A percentile compares a stretch with the other conserved stretches of the same genome.
Evolutionary conservation across 805 yeast genomes (phyloP).

Genomic region (Lipomyces anomalus): DNA sequence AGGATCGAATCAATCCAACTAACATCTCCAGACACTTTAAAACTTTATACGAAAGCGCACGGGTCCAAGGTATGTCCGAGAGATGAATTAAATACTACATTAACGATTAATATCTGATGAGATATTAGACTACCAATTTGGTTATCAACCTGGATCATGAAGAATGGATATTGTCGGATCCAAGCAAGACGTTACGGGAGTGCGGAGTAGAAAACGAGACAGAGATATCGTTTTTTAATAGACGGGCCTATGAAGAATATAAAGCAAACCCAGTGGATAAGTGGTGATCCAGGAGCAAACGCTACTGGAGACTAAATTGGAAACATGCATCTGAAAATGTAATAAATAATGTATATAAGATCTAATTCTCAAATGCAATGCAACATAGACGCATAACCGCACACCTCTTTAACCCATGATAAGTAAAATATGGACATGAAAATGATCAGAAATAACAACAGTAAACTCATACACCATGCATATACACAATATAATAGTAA

Average conservation of each 20-base stretch:
- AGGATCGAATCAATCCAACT: background rate
- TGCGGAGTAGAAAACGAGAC: conserved; percentile 79
- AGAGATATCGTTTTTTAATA: conserved; percentile 77
- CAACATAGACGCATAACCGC: too few relatives aligned
- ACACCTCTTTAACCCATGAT: too few relatives aligned
- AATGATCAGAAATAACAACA: too few relatives aligned
- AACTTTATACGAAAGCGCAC: conserved; percentile 91
- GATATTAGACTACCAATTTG: conserved; percentile 62
- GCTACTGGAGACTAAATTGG: too few relatives aligned
- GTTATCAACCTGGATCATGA: conserved; percentile 85
- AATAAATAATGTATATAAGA: too few relatives aligned
- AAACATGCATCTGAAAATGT: too few relatives aligned
- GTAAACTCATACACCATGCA: too few relatives aligned
- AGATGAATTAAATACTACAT: background rate
- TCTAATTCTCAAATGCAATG: too few relatives aligned
- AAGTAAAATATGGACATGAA: too few relatives aligned
- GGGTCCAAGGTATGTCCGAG: conserved; percentile 55
- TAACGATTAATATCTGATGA: background rate
- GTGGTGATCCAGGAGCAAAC: conserved; percentile 53
- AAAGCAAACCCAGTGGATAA: conserved; percentile 83
- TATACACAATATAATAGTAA: too few relatives aligned
- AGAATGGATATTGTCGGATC: conserved; percentile 56
- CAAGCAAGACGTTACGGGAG: conserved; percentile 41
- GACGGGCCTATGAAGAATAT: conserved; percentile 57
- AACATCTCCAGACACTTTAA: conserved; percentile 37